These are phyloP conservation scores for Hortiboletus campestris DNA, from an alignment of 768 basidiomycete genomes.

Conservation along the genomic window DNA sequence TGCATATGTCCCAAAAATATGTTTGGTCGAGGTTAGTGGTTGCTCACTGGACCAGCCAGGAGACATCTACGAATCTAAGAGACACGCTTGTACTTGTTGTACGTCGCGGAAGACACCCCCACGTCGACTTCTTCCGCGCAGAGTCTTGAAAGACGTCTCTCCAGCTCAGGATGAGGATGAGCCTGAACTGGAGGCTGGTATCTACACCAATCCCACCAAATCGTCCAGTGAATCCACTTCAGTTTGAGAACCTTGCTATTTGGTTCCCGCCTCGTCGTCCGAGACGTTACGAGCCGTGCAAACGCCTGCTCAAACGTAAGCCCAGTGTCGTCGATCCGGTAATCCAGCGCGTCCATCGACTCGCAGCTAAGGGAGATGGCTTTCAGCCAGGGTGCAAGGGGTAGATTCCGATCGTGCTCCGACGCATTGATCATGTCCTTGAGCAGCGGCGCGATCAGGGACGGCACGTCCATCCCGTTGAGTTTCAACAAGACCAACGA, in stretches of 20 bases:
- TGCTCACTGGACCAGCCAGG: slow-evolving; percentile 13
- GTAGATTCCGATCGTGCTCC: slow-evolving; percentile 15
- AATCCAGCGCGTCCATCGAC: slow-evolving; percentile 23
- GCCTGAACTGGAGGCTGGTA: slow-evolving; percentile 18
- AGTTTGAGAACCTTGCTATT: slow-evolving; percentile 27
- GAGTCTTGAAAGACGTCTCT: slow-evolving; percentile 19
- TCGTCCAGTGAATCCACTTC: slow-evolving; percentile 34
- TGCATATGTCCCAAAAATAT: not conserved
- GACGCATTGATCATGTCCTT: slow-evolving; percentile 22
- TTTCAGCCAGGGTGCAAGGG: slow-evolving; percentile 30
- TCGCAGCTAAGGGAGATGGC: slow-evolving; percentile 32
- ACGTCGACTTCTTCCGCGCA: slow-evolving; percentile 29
- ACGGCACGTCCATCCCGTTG: slow-evolving; percentile 26
- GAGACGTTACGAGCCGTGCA: slow-evolving; percentile 22
- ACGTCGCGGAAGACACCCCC: slow-evolving; percentile 28
- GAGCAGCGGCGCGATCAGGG: slow-evolving; percentile 22
- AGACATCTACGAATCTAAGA: slow-evolving; percentile 7
- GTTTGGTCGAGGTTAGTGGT: not conserved
- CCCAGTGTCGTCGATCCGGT: slow-evolving; percentile 20
- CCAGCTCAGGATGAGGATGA: slow-evolving; percentile 24
- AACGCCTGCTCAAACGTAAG: slow-evolving; percentile 30
- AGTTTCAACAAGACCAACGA: slow-evolving; percentile 30
- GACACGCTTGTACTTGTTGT: slow-evolving; percentile 34
- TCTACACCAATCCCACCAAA: slow-evolving; percentile 31
- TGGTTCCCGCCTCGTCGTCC: slow-evolving; percentile 22